These are phyloP conservation scores for Closterium sp. DNA, from an alignment of 139 green algal genomes.

Conservation along the genomic window DNA sequence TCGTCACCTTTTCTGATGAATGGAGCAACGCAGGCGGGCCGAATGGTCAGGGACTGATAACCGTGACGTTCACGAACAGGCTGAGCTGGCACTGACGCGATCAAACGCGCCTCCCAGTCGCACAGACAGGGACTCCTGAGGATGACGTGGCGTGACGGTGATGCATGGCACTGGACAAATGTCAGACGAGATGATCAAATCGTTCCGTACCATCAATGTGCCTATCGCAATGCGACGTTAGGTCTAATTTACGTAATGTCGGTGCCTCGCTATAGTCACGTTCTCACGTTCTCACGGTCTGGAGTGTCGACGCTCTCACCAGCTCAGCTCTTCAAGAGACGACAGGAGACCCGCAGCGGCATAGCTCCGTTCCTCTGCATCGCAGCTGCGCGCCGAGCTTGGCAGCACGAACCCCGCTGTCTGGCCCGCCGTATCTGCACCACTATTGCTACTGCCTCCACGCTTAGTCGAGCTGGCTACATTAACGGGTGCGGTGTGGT, in stretches of 20 bases:
- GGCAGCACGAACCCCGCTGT: background rate
- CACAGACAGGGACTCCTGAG: background rate
- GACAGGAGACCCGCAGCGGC: background rate
- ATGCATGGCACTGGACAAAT: background rate
- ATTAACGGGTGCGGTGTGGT: background rate
- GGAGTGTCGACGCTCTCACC: background rate
- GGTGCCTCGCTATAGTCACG: background rate
- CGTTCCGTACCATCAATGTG: background rate
- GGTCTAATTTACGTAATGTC: background rate
- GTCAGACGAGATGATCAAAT: background rate
- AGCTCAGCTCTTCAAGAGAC: background rate
- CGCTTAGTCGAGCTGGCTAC: background rate
- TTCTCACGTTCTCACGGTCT: background rate
- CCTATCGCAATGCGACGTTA: background rate
- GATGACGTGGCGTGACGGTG: background rate
- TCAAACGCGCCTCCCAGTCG: background rate
- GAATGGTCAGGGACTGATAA: background rate
- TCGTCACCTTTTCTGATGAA: background rate
- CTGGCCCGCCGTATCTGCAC: background rate
- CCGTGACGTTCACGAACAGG: too few relatives aligned
- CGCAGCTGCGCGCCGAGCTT: background rate
- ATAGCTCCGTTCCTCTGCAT: background rate
- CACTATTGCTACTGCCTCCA: background rate
- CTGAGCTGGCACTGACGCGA: background rate
- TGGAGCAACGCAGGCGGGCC: background rate